Evolutionary conservation across 768 basidiomycete genomes (phyloP), one percentile per base, ranked within the genome.

Genomic region (Sutorius australiensis): DNA sequence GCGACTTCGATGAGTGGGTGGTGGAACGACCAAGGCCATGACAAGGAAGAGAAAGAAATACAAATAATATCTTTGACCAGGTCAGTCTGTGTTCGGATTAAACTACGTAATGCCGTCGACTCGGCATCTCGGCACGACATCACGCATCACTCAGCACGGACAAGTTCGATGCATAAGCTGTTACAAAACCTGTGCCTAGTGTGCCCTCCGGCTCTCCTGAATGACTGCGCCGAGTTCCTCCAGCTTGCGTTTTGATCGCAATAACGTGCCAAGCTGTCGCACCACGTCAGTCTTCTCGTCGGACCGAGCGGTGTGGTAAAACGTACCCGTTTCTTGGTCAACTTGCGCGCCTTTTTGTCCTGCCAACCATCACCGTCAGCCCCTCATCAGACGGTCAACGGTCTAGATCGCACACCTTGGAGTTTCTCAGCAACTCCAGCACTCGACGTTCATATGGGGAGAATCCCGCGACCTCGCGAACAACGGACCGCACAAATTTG

Each of bases 301-400:
- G 6, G 16, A 4, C 5, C 19, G 34, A 21, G 24, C 19, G 16
- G 32, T 1, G 33, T 52, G 46, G 21, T 33, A 19, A 52, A n/a
- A 83, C 87, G 63, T 67, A 97, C 95, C 81, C 94, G 87, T 81
- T 95, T 98, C 87, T 99, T 99, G 64, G 94, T 95, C 80, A 98
- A 79, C 80, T 98, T 98, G 73, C 93, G 83, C 55, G 95, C 95
- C 77, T 95, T 98, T 86, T 99, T 99, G 74, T 99, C 95, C 93
- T 93, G 66, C 41, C 52, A 44, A 13, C 10, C 16, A 46, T 17
- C 31, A 40, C 12, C 7, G 34, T 51, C 19, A 57, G 24, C 24
- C 24, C 4, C 24, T 30, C 28, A 53, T 21, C n/a, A 28, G 17
- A 17, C 0, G 2, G 50, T n/a, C 12, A 4, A 9, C 16, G 9